A percentile compares a stretch with the other conserved stretches of the same genome.
Evolutionary conservation across 2,329 filamentous ascomycete species (phyloP).

Genomic region (Ophiostoma montium): DNA sequence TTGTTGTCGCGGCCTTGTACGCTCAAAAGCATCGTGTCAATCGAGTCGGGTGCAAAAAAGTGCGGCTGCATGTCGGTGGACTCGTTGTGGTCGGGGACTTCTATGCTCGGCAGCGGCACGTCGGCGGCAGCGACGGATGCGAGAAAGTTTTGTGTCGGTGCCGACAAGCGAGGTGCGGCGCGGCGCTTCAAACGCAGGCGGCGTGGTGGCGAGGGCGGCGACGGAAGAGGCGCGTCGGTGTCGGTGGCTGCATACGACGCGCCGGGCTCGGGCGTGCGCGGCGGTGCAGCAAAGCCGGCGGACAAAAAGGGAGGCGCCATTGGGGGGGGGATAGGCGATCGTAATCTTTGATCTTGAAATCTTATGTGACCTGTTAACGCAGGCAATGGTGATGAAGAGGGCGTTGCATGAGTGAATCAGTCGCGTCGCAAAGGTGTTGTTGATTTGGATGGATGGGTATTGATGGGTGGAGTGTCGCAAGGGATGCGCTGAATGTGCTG

Average conservation of each 20-base stretch:
- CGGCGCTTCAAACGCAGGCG: constrained; percentile 42
- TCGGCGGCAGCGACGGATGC: constrained; percentile 52
- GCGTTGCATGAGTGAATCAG: constrained; percentile 3
- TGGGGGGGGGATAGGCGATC: too few species aligned
- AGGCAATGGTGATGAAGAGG: not conserved
- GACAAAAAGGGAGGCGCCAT: constrained; percentile 33
- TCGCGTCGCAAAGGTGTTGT: not conserved
- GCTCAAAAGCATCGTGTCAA: constrained; percentile 16
- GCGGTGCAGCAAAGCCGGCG: constrained; percentile 32
- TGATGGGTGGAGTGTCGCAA: not conserved
- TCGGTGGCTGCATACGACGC: constrained; percentile 18
- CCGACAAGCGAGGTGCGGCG: constrained; percentile 33
- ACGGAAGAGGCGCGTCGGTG: constrained; percentile 26
- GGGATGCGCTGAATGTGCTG: not conserved
- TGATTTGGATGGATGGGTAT: not conserved
- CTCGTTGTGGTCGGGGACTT: constrained; percentile 32
- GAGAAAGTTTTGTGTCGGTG: constrained; percentile 52
- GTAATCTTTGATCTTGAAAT: too few species aligned
- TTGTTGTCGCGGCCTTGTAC: constrained; percentile 27
- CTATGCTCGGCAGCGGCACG: constrained; percentile 50
- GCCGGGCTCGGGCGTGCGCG: constrained; percentile 38
- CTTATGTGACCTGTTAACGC: not conserved
- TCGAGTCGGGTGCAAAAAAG: constrained; percentile 9
- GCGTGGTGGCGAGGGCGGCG: constrained; percentile 37
- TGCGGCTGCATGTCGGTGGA: not conserved